Conservation (phyloP, 2,329 filamentous ascomycete species). For the Rutstroemia sp. region DNA sequence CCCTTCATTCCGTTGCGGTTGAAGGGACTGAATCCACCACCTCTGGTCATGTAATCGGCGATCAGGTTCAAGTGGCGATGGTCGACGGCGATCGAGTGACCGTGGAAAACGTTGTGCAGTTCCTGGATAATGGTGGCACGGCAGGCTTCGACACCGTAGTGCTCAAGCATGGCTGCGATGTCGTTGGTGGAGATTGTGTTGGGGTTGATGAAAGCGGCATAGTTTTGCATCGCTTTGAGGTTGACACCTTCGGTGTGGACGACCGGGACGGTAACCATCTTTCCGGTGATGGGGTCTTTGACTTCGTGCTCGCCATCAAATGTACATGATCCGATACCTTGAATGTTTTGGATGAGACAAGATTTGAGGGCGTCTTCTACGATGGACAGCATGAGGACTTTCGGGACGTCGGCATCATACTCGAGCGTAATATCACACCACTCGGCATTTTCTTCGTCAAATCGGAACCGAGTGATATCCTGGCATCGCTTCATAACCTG, state of each 20-base stretch:
- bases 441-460: conserved; percentile 64
- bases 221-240: conserved; percentile 82
- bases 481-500: conserved; percentile 56
- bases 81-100: conserved; percentile 89
- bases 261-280: conserved; percentile 43
- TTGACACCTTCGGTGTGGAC: conserved; percentile 83
- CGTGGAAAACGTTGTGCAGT: conserved; percentile 75
- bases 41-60: conserved; percentile 95
- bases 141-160: conserved; percentile 91
- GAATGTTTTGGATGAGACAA: conserved; percentile 81
- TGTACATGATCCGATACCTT: conserved; percentile 66
- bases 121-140: conserved; percentile 82
- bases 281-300: conserved; percentile 39
- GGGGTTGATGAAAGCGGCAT: conserved; percentile 77
- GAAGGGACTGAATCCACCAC: conserved; percentile 83
- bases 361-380: conserved; percentile 74
- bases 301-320: conserved; percentile 53
- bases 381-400: conserved; percentile 86
- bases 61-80: conserved; percentile 90
- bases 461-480: conserved; percentile 70
- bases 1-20: conserved; percentile 82
- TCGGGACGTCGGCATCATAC: conserved; percentile 73
- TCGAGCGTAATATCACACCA: conserved; percentile 78
- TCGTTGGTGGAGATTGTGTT: conserved; percentile 88
- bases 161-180: conserved; percentile 72